Percentiles rank a stretch among this genome's conserved stretches.
Evolutionary conservation across 2,329 filamentous ascomycete species (phyloP).

Genomic region (Neofusicoccum parvum): DNA sequence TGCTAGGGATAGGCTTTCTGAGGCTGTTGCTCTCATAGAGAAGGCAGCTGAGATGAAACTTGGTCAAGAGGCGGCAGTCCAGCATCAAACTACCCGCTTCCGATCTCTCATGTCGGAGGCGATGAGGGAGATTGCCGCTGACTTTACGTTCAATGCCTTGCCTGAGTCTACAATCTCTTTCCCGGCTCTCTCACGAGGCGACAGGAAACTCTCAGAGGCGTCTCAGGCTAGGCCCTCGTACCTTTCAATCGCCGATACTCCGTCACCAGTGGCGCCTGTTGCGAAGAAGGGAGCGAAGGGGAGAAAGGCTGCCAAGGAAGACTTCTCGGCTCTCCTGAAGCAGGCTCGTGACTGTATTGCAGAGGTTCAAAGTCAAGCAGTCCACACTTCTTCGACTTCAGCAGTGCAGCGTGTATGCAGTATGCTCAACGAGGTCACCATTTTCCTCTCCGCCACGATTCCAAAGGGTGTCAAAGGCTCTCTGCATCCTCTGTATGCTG

Average conservation of each 20-base stretch:
- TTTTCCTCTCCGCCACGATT: constrained; percentile 42
- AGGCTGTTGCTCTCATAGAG: constrained; percentile 32
- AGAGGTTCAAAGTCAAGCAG: constrained; percentile 61
- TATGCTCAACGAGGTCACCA: constrained; percentile 39
- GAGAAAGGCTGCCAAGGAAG: constrained; percentile 27
- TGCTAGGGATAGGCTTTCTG: constrained; percentile 34
- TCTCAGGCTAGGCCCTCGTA: constrained; percentile 7
- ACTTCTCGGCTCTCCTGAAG: constrained; percentile 62
- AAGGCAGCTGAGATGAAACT: constrained; percentile 30
- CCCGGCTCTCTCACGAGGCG: constrained; percentile 60
- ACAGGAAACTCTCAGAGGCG: constrained; percentile 32
- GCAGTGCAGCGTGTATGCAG: constrained; percentile 56
- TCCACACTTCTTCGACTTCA: constrained; percentile 56
- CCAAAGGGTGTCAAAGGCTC: constrained; percentile 32
- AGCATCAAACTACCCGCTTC: constrained; percentile 64
- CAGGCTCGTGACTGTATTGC: constrained; percentile 68
- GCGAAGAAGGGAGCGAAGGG: constrained; percentile 5
- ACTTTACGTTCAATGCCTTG: constrained; percentile 85
- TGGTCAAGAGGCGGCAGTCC: constrained; percentile 46
- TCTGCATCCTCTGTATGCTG: constrained; percentile 43
- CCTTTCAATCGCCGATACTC: constrained; percentile 25
- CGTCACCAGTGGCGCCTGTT: constrained; percentile 11
- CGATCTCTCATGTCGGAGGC: constrained; percentile 69
- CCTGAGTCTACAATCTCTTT: constrained; percentile 92
- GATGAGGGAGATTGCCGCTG: constrained; percentile 70